Base-by-base conservation (phyloP, 73 alveolate species). In the Diophrys sp. region DNA sequence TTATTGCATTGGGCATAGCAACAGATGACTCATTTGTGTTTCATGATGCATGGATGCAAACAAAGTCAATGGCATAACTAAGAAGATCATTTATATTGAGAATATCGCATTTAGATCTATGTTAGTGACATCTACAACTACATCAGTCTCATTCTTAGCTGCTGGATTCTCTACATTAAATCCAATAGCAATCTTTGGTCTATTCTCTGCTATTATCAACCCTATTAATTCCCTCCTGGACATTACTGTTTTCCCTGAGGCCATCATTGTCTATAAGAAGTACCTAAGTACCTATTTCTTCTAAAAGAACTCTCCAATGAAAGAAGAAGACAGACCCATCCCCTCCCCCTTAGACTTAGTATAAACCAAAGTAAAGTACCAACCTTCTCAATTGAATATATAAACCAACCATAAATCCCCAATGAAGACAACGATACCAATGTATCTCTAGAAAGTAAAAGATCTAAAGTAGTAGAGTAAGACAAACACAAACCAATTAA, bases 11-110 rank as follows among this genome's bases (percentile, higher is more conserved):
- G 18, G 95, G 95, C 27, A 83, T 88, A 70, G 90, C 91, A 0
- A 91, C 95, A 2, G 95, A 88, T 73, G 81, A 88, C 54, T 53
- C 76, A 23, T 88, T 83, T 68, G 85, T 88, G 24, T 78, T 82
- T 84, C 70, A 77, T 54, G 95, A 88, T 79, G 80, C 91, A 31
- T 88, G 89, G 89, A 67, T 2, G 11, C 66, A 73, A 57, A 30
- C 83, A 2, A 30, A 56, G 30, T 18, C 11, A 1, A 2, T 44
- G 23, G 2, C 31, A 68, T 28, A 14, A 2, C 23, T 68, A 26
- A 2, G 68, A 31, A 27, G 33, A 18, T 2, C 31, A 71, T 2
- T 11, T 44, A 44, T 5, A 44, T 44, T 26, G 30, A 74, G 82
- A 28, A 33, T 74, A 67, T 29, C 71, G 23, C 54, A n/a, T 29